Evolutionary conservation across 495 filamentous ascomycete genomes (phyloP).

Genomic region (Niebla homalea): DNA sequence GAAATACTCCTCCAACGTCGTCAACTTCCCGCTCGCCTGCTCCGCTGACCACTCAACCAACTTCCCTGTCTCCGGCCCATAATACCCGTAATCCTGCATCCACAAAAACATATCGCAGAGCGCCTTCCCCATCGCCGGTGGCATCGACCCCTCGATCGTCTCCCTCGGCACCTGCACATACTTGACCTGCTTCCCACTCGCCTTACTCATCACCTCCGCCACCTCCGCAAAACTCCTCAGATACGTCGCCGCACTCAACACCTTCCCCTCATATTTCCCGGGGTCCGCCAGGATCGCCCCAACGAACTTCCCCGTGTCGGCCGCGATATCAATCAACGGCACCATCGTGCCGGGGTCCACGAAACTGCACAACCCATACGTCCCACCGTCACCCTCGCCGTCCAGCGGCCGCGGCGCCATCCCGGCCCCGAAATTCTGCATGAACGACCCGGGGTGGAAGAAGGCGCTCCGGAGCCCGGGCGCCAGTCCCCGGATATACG

Average conservation of each 20-base stretch:
- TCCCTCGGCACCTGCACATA: conserved; percentile 32
- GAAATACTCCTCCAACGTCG: conserved; percentile 33
- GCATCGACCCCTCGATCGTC: conserved; percentile 22
- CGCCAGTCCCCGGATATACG: conserved; percentile 31
- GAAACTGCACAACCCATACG: conserved; percentile 13
- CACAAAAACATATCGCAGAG: conserved; percentile 26
- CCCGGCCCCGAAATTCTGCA: conserved; percentile 30
- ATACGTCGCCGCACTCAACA: conserved; percentile 26
- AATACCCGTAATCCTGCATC: conserved; percentile 34
- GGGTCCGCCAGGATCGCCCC: conserved; percentile 38
- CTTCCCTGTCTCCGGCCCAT: conserved; percentile 26
- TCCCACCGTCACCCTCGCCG: conserved; percentile 16
- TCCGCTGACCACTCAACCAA: conserved; percentile 28
- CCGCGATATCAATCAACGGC: conserved; percentile 32
- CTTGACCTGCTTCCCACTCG: conserved; percentile 31
- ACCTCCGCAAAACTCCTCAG: conserved; percentile 28
- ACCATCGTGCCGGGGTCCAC: conserved; percentile 20
- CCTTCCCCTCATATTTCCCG: conserved; percentile 35
- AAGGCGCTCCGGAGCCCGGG: conserved; percentile 31
- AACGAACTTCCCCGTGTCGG: conserved; percentile 36
- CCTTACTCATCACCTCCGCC: conserved; percentile 24
- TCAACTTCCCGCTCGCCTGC: conserved; percentile 26
- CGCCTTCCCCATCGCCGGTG: conserved; percentile 12
- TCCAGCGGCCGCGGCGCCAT: conserved; percentile 10
- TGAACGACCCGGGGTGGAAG: conserved; percentile 30